Base-by-base conservation (phyloP, 2,329 filamentous ascomycete species). In the Pseudogymnoascus sp. region DNA sequence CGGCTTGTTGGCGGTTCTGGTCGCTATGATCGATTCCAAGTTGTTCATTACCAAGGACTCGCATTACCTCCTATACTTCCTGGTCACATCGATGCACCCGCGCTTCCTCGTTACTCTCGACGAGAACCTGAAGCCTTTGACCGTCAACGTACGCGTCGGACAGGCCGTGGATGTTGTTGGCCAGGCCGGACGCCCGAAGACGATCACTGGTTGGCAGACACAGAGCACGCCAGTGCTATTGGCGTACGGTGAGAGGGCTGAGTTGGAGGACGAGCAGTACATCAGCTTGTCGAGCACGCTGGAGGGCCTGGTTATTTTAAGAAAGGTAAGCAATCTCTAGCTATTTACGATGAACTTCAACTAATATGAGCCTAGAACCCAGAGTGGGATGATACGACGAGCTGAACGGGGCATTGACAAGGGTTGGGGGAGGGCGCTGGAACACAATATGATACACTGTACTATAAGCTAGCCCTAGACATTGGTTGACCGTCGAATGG, bases 201-300 rank as follows among this genome's bases (percentile, higher is more conserved):
- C 94, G 1, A 99, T 99, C 71, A 99, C 94, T 8, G 94, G 94
- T 62, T 99, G 94, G 94, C 94, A 99, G 78, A 99, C 94, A 68
- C 94, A 99, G 81, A 97, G 91, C 79, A 99, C 94, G n/a, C 94
- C 94, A 0, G 94, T 99, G 56, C 80, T 99, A 64, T 80, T 99
- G 70, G 88, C 91, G n/a, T 89, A 96, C 73, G 94, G 95, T 31
- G 94, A 99, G 80, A 84, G 95, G 71, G 94, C 94, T 8, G 94
- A 99, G 80, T 80, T 99, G 60, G 94, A 99, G 76, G 94, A 99
- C 72, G 94, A 99, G 78, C 88, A 99, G 78, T 99, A 97, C 75
- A 88, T 97, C 67, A 91, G 89, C 76, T 79, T 99, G 73, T 95
- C 88, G 74, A 94, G 86, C 78, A 96, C 88, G 62, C 82, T 99